These are phyloP conservation scores for Prunus davidiana DNA, from an alignment of 306 rosid species.

Conservation along the genomic window DNA sequence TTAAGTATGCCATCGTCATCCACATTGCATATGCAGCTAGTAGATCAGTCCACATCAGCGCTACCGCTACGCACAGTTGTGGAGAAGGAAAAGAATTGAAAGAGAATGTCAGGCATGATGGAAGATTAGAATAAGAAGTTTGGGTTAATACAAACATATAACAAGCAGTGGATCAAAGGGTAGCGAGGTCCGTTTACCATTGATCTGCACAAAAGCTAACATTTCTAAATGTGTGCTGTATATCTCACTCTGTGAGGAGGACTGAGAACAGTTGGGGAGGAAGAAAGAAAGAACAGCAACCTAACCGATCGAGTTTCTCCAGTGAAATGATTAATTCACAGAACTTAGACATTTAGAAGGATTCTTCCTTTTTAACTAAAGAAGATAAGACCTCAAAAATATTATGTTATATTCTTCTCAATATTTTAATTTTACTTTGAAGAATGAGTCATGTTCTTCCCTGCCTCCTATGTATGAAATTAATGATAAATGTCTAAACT, in stretches of 20 bases:
- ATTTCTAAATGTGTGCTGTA: not conserved
- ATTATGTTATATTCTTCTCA: too few relatives aligned
- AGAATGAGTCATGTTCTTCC: not conserved
- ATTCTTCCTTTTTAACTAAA: too few relatives aligned
- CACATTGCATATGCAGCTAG: not conserved
- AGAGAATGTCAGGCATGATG: not conserved
- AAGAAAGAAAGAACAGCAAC: not conserved
- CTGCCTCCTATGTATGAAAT: not conserved
- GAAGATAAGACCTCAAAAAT: too few relatives aligned
- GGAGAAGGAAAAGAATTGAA: not conserved
- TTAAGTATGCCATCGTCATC: constrained; percentile 15
- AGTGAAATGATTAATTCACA: not conserved
- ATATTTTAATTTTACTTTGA: too few relatives aligned
- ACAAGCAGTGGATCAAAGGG: not conserved
- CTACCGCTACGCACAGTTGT: not conserved
- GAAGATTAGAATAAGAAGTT: not conserved
- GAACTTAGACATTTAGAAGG: too few relatives aligned
- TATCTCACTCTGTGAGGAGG: not conserved
- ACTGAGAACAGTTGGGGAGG: not conserved
- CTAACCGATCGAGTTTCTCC: not conserved
- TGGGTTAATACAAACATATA: not conserved
- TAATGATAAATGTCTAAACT: not conserved
- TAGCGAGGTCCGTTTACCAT: not conserved
- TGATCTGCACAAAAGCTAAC: not conserved
- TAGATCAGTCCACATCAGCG: not conserved